These are phyloP conservation scores for Trifolium pratense DNA, from an alignment of 306 rosid species.

Conservation along the genomic window DNA sequence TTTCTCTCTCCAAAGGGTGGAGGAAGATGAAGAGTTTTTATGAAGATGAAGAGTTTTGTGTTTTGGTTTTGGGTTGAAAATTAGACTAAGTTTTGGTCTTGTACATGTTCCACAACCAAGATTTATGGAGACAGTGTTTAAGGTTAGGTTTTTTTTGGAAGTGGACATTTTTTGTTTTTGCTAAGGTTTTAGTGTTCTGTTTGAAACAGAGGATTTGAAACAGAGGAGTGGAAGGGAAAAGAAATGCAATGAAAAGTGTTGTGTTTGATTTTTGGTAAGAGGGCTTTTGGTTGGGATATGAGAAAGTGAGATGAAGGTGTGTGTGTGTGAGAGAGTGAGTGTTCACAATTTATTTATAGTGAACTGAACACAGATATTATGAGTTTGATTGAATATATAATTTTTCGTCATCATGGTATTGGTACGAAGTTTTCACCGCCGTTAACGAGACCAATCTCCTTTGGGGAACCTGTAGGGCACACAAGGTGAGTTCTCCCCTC, in stretches of 20 bases:
- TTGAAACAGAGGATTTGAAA: not conserved
- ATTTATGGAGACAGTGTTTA: conserved; percentile 60
- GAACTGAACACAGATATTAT: too few relatives aligned
- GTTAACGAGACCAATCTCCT: too few relatives aligned
- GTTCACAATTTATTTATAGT: conserved; percentile 31
- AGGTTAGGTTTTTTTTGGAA: conserved; percentile 51
- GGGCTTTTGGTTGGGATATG: not conserved
- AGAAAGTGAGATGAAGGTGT: not conserved
- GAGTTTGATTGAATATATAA: too few relatives aligned
- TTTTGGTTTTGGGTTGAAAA: conserved; percentile 61
- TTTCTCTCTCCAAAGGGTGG: not conserved
- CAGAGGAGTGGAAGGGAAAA: not conserved
- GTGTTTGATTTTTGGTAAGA: not conserved
- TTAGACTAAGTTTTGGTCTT: conserved; percentile 50
- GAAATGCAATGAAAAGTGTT: not conserved
- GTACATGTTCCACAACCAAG: conserved; percentile 76
- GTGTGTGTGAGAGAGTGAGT: not conserved
- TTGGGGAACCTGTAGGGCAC: too few relatives aligned
- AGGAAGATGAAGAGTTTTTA: conserved; percentile 32
- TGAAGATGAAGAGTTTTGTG: conserved; percentile 36
- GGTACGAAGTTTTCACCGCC: too few relatives aligned
- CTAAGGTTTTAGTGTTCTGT: conserved; percentile 24
- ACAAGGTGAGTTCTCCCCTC: too few relatives aligned
- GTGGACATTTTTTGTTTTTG: conserved; percentile 53
- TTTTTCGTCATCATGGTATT: too few relatives aligned